Conservation (phyloP, 768 basidiomycete species). For the Xerocomus spinulosus region DNA sequence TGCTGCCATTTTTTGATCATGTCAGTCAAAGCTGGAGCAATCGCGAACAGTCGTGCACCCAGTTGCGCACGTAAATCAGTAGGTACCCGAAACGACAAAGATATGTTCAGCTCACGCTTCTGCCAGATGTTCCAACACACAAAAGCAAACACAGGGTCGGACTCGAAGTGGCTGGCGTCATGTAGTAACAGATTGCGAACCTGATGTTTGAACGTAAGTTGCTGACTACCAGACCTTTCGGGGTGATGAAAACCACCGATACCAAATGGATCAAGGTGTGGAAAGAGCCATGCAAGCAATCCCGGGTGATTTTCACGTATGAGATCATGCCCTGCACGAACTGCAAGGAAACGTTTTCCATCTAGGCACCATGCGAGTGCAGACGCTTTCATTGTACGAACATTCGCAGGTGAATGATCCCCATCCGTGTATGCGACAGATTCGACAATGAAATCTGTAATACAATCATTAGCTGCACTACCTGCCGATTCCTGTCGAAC, state of each 20-base stretch:
- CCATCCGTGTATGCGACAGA: background rate
- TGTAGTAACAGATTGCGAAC: no score
- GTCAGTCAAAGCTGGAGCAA: background rate
- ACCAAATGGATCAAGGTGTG: no score
- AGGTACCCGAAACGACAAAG: background rate
- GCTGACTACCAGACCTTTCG: no score
- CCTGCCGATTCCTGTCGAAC: no score
- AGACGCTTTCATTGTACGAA: no score
- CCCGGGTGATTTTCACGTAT: background rate
- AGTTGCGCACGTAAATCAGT: background rate
- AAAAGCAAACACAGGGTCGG: no score
- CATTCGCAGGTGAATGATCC: background rate
- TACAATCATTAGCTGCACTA: no score
- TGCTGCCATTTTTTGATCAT: background rate
- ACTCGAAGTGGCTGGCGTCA: no score
- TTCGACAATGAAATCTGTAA: no score
- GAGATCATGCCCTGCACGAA: background rate
- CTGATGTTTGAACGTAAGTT: no score
- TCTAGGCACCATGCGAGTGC: background rate
- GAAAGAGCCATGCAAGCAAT: background rate
- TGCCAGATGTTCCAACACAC: background rate
- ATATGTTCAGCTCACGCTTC: background rate
- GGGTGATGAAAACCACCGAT: background rate
- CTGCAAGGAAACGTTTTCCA: background rate
- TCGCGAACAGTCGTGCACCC: background rate